Percentiles rank a stretch among this genome's conserved stretches.
Evolutionary conservation across 1,284 basidiomycete genomes (phyloP).

Genomic region (Cutaneotrichosporon arboriforme): DNA sequence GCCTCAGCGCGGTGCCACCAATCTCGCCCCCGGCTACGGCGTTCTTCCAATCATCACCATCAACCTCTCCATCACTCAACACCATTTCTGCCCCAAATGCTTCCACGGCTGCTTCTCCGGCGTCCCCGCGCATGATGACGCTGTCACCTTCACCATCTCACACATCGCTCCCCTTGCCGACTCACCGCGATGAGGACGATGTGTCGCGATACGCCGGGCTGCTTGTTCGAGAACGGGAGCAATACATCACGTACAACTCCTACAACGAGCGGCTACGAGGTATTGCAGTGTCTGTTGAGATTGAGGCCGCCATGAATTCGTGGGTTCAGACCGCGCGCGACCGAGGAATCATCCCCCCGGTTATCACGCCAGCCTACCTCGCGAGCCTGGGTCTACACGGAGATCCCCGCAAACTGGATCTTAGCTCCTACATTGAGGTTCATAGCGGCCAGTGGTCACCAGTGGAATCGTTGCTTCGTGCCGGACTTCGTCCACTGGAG

Average conservation of each 20-base stretch:
- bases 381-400: constrained; percentile 21
- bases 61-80: no score
- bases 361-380: constrained; percentile 22
- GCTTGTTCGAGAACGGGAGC: constrained; percentile 29
- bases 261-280: constrained; percentile 9
- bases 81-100: neutral
- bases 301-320: constrained; percentile 22
- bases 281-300: constrained; percentile 9
- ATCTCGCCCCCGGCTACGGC: no score
- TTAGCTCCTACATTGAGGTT: constrained; percentile 22
- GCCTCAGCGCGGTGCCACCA: no score
- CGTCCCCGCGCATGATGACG: constrained; percentile 12
- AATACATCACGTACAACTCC: constrained; percentile 22
- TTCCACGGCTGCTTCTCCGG: neutral
- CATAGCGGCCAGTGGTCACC: constrained; percentile 24
- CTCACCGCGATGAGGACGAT: neutral
- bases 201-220: constrained; percentile 20
- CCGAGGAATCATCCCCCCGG: constrained; percentile 14
- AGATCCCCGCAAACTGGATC: constrained; percentile 18
- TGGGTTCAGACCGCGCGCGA: constrained; percentile 24
- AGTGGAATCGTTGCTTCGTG: constrained; percentile 26
- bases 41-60: no score
- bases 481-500: constrained; percentile 27
- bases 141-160: constrained; percentile 7
- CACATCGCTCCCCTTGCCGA: neutral